Evolutionary conservation across 1,139 yeast genomes (phyloP), one percentile per base, ranked within the genome.

Genomic region (Debaryomycetaceae sp.): DNA sequence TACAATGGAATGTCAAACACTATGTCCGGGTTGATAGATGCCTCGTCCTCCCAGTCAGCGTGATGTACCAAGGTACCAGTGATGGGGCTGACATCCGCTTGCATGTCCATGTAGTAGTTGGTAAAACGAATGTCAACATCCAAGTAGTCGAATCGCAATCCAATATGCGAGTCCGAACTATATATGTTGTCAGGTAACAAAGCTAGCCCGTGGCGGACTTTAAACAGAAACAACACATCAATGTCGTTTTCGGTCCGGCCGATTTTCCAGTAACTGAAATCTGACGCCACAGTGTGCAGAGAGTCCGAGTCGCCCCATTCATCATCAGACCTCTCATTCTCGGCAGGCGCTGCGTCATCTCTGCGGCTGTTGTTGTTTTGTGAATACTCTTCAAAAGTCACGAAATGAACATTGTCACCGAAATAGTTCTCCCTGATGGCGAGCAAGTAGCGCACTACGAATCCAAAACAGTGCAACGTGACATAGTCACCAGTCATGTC

Each of bases 91-190:
- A 74, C 60, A 41, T 77, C 73, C 14, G 76, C 79, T 41, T 78
- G 80, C 49, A 80, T 54, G 49, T 85, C 96, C 96, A 89, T 86
- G 49, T 89, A 91, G 51, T 83, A 89, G 44, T 86, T 84, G n/a
- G 91, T 82, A 53, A 86, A 83, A 32, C 97, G 63, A 23, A 85
- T 64, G 47, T 88, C 96, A 21, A 84, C 71, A 44, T 80, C 88
- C 30, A 88, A 61, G 20, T 71, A 64, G 19, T 79, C 79, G 47
- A 86, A 80, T 23, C 70, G 68, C 1, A 89, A 51, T 0, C 82
- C 77, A 22, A 83, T 48, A 48, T 80, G 83, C 0, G 83, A 70
- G 12, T 66, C 61, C 20, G 78, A 69, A 35, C 81, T 79, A 47
- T 85, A 89, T 7, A 86, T 56, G 39, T 80, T 74, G 18, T 75